These are phyloP conservation scores for Cladosporium colombiae DNA, from an alignment of 2,329 filamentous ascomycete species.

Conservation along the genomic window DNA sequence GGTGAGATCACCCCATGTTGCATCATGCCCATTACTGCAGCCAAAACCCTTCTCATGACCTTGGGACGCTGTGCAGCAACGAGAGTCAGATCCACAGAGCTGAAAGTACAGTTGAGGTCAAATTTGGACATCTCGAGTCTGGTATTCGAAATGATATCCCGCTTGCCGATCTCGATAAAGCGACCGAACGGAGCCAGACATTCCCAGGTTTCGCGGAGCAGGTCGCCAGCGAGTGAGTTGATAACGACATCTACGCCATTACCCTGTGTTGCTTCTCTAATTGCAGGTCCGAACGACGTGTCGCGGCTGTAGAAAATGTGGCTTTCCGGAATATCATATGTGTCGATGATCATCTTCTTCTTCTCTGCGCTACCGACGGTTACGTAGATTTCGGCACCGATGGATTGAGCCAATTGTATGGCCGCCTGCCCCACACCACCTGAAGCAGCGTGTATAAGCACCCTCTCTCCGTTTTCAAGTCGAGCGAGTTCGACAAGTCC, in stretches of 20 bases:
- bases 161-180: constrained; percentile 29
- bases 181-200: constrained; percentile 34
- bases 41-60: background rate
- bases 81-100: constrained; percentile 19
- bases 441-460: constrained; percentile 38
- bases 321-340: background rate
- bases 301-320: background rate
- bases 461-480: background rate
- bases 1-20: background rate
- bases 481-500: no score
- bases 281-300: constrained; percentile 25
- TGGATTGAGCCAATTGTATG: background rate
- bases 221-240: constrained; percentile 22
- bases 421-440: constrained; percentile 37
- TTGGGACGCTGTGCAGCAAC: no score
- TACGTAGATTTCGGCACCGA: background rate
- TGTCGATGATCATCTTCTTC: background rate
- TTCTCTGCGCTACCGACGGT: background rate
- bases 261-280: constrained; percentile 18
- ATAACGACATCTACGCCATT: constrained; percentile 21
- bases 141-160: constrained; percentile 22
- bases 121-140: constrained; percentile 25
- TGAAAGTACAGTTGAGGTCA: constrained; percentile 20
- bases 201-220: constrained; percentile 20
- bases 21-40: background rate